Base-by-base conservation (phyloP, 345 rosid genomes). In the Syzygium jambos region DNA sequence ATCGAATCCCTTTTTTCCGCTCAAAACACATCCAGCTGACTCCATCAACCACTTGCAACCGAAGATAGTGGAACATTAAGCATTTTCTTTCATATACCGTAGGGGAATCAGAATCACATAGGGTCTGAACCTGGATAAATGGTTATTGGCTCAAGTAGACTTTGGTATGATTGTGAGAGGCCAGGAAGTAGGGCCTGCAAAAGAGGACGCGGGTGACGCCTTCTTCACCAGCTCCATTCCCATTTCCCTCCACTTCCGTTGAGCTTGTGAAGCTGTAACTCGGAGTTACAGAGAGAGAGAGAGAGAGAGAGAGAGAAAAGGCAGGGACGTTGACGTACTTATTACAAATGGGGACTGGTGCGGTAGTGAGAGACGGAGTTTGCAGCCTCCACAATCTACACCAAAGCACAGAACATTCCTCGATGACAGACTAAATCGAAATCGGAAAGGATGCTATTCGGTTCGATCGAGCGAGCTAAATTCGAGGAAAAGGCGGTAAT, bases 131-230 rank as follows among this genome's bases (percentile, higher is more conserved):
- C 98, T 95, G 94, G 87, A 95, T 91, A 89, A 73, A 95, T 61
- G 98, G 95, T 85, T 93, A 91, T 10, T 90, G 87, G 68, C 90
- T 91, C 90, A 95, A 84, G 90, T 95, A 97, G 53, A 95, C 95
- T 92, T 91, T 94, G 10, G 99, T 95, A 91, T 94, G 95, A 59
- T 87, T 90, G 27, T 92, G 93, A 5, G 99, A 92, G 88, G 94
- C 91, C 86, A 92, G 92, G 85, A 95, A 95, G 77, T 95, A 21
- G 6, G 93, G 92, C 51, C 99, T 98, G 63, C 98, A 97, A 85
- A 94, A 95, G 27, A 97, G 94, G 87, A 96, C 95, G 51, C 94
- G 93, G 84, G 98, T 97, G 77, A 89, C 89, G 46, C 85, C 54
- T 86, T 68, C 90, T 21, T 90, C 93, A 12, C 85, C 27, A 43